Evolutionary conservation across 2,329 filamentous ascomycete species (phyloP).

Genomic region (Ophiocordyceps robertsii): DNA sequence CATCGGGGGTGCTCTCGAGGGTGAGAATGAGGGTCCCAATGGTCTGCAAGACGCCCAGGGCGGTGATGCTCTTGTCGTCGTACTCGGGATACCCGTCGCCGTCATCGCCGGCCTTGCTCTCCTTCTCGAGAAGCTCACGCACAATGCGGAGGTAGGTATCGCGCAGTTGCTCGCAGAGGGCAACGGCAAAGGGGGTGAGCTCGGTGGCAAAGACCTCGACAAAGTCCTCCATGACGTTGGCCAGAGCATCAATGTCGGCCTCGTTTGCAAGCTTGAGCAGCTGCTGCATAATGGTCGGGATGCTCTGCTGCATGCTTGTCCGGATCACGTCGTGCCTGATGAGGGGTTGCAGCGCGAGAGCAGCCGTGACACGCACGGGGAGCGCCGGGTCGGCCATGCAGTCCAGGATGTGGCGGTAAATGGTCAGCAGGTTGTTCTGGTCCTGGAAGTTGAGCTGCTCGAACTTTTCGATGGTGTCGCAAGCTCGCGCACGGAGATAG

Average conservation of each 20-base stretch:
- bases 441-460: constrained; percentile 96
- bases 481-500: constrained; percentile 85
- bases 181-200: constrained; percentile 91
- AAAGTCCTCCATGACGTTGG: constrained; percentile 99
- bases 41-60: constrained; percentile 88
- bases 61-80: constrained; percentile 98
- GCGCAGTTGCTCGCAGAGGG: constrained; percentile 84
- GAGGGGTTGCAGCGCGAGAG: constrained; percentile 83
- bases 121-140: constrained; percentile 79
- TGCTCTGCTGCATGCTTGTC: constrained; percentile 91
- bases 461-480: constrained; percentile 96
- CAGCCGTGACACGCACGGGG: constrained; percentile 86
- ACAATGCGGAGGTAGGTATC: constrained; percentile 95
- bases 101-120: constrained; percentile 60
- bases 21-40: constrained; percentile 96
- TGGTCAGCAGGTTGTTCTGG: constrained; percentile 83
- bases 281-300: constrained; percentile 99
- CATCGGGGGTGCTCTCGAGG: constrained; percentile 91
- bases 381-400: constrained; percentile 93
- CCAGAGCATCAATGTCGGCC: constrained; percentile 90
- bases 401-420: constrained; percentile 93
- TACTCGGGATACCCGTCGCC: constrained; percentile 81
- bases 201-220: constrained; percentile 98
- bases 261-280: constrained; percentile 94
- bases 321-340: constrained; percentile 93